Evolutionary conservation across 2,329 filamentous ascomycete genomes (phyloP), one percentile per base, ranked within the genome.

Genomic region (Alternaria arborescens): DNA sequence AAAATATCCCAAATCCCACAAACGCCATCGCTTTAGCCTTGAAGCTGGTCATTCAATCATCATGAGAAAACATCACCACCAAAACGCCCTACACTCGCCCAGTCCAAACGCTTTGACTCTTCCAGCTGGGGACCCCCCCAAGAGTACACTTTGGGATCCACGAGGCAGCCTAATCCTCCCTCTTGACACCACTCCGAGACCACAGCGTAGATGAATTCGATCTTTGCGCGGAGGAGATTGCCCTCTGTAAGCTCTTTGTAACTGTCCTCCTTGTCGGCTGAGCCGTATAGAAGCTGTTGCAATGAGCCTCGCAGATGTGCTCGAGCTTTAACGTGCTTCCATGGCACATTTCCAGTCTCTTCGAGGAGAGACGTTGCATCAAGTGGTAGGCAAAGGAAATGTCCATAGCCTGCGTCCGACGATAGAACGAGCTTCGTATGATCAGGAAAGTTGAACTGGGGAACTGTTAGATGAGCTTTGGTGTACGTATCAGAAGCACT

Each of bases 391-490:
- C 92, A 89, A 81, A 91, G 91, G 74, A 93, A 92, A 74, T 92
- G 90, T 68, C 91, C 90, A 84, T 88, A 90, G 1, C 85, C 87
- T n/a, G 90, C 91, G 30, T 90, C 87, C 1, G 89, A 82, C 59
- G 92, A 91, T 26, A 95, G 81, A 12, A 94, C 89, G 55, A 95
- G 86, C 79, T 95, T 95, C 60, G 92, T 94, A 77, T 95, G 92
- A 69, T 95, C 92, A 3, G 92, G 91, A 77, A 95, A 95, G 80
- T 95, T 94, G 79, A 94, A 91, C 86, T 93, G 66, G n/a, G 4
- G 14, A 5, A 52, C n/a, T 43, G 52, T 66, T 54, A 66, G 63
- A 48, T 40, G 14, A 20, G 22, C 24, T 14, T 40, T 38, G 22
- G 8, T 8, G 7, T 38, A 36, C n/a, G 20, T 32, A 8, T 14